Conservation (phyloP, 352 stramenopile genomes). For the Lagenidium giganteum region DNA sequence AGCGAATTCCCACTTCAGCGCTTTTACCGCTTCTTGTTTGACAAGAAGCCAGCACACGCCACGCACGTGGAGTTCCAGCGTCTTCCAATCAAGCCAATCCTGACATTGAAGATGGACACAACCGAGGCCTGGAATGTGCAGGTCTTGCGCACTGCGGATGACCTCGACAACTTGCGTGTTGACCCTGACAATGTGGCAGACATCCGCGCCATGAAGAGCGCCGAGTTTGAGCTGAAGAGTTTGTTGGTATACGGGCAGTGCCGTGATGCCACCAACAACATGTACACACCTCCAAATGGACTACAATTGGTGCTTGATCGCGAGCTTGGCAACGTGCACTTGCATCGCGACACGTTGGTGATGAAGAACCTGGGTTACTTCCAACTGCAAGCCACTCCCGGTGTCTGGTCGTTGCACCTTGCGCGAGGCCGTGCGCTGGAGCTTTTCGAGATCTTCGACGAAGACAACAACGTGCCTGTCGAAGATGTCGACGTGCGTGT, state of each 20-base stretch:
- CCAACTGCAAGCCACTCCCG: constrained; percentile 95
- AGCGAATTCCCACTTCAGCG: constrained; percentile 82
- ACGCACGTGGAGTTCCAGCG: constrained; percentile 52
- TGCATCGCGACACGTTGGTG: constrained; percentile 94
- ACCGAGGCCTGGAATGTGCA: constrained; percentile 91
- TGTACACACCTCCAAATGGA: constrained; percentile 74
- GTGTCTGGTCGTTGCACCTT: constrained; percentile 90
- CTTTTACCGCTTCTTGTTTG: constrained; percentile 88
- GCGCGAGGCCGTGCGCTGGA: constrained; percentile 54
- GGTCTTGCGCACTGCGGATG: constrained; percentile 39
- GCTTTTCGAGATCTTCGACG: constrained; percentile 65
- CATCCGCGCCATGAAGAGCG: constrained; percentile 43
- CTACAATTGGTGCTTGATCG: constrained; percentile 86
- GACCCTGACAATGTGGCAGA: constrained; percentile 37
- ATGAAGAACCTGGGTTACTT: constrained; percentile 99
- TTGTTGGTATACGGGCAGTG: constrained; percentile 87
- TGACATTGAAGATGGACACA: constrained; percentile 89
- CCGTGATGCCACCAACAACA: constrained; percentile 60
- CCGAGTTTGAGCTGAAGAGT: constrained; percentile 74
- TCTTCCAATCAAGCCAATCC: constrained; percentile 72
- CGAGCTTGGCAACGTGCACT: constrained; percentile 28
- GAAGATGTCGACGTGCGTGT: constrained; percentile 36
- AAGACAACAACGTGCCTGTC: constrained; percentile 21
- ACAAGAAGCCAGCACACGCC: constrained; percentile 29
- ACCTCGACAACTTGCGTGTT: constrained; percentile 86